These are phyloP conservation scores for Aureobasidium sp. DNA, from an alignment of 2,329 filamentous ascomycete genomes.

Conservation along the genomic window DNA sequence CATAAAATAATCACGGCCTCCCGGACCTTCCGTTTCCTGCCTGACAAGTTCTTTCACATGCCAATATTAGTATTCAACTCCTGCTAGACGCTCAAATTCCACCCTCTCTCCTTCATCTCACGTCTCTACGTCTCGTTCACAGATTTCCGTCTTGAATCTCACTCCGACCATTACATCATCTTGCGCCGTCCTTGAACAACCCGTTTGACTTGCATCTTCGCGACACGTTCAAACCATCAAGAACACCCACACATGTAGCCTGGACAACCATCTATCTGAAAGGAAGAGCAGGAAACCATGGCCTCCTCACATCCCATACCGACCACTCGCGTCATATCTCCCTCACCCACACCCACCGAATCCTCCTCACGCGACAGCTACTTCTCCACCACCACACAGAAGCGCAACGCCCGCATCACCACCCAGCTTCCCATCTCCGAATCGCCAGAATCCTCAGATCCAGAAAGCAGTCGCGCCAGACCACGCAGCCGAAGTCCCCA, in stretches of 20 bases:
- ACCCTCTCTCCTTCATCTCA: background rate
- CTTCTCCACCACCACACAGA: slow-evolving; percentile 69
- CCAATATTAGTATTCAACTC: background rate
- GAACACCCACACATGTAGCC: background rate
- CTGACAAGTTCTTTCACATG: slow-evolving; percentile 7
- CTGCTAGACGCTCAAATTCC: background rate
- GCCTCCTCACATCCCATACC: slow-evolving; percentile 68
- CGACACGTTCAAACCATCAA: background rate
- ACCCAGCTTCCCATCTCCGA: slow-evolving; percentile 67
- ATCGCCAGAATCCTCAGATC: slow-evolving; percentile 53
- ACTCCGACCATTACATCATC: slow-evolving; percentile 19
- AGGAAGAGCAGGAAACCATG: slow-evolving; percentile 33
- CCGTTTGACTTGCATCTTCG: background rate
- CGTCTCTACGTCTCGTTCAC: background rate
- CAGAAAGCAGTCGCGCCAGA: slow-evolving; percentile 64
- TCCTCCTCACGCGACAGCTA: slow-evolving; percentile 62
- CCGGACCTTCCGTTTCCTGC: slow-evolving; percentile 1
- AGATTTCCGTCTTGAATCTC: too few species aligned
- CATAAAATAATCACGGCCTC: too few species aligned
- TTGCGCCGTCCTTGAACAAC: background rate
- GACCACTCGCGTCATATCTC: slow-evolving; percentile 86
- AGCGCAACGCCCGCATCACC: slow-evolving; percentile 58
- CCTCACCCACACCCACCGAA: slow-evolving; percentile 80
- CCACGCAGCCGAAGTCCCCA: slow-evolving; percentile 77
- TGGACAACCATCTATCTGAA: background rate